A percentile compares a stretch with the other conserved stretches of the same genome.
Conservation (phyloP, 192 early-diverging fungal genomes). For the Rhizophagus clarus region DNA sequence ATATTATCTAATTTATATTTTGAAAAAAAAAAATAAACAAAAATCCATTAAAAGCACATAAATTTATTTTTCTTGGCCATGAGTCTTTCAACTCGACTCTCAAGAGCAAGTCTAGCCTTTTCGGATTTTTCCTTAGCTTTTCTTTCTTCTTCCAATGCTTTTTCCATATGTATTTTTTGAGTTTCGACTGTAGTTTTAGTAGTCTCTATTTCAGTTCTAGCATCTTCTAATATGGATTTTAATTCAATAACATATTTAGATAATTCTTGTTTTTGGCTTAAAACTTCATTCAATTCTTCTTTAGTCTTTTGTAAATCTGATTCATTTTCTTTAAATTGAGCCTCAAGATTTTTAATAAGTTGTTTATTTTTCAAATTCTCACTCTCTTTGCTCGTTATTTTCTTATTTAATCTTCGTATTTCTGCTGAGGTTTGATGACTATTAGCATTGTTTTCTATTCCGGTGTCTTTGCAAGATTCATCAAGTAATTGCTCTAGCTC, state of each 20-base stretch:
- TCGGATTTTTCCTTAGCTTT: conserved; percentile 53
- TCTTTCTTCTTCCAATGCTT: conserved; percentile 45
- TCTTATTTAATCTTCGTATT: conserved; percentile 37
- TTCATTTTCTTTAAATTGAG: conserved; percentile 48
- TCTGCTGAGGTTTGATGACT: conserved; percentile 8
- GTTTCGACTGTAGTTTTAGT: conserved; percentile 31
- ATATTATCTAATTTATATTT: too few species aligned
- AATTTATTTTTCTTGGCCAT: conserved; percentile 60
- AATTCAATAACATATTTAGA: conserved; percentile 41
- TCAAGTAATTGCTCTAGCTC: not conserved
- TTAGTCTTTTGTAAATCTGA: conserved; percentile 38
- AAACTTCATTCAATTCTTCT: conserved; percentile 38
- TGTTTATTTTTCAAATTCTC: conserved; percentile 41
- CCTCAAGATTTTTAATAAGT: conserved; percentile 41
- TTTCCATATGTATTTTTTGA: conserved; percentile 43
- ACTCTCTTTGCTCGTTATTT: conserved; percentile 36
- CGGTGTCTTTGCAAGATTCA: not conserved
- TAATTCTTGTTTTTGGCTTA: conserved; percentile 40
- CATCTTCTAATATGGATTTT: conserved; percentile 38
- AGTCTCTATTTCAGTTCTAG: conserved; percentile 34
- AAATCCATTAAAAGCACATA: conserved; percentile 50
- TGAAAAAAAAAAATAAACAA: not conserved
- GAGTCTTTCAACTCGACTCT: conserved; percentile 55
- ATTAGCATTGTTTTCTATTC: not conserved
- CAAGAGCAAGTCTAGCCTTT: conserved; percentile 48